These are phyloP conservation scores for Monilinia vaccinii-corymbosi DNA, from an alignment of 2,329 filamentous ascomycete species.

Conservation along the genomic window DNA sequence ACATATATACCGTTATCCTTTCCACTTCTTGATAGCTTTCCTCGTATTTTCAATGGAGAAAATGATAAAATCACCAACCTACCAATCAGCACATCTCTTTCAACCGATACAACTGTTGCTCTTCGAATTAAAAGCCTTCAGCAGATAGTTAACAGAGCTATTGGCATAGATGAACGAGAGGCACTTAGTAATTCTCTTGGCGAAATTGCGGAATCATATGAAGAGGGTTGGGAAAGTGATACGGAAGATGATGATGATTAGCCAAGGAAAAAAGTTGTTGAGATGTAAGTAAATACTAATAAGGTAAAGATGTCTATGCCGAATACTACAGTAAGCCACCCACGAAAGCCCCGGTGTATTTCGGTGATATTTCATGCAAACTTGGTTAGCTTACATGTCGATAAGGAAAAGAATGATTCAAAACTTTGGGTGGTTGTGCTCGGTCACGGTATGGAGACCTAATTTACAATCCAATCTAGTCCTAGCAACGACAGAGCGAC, in stretches of 20 bases:
- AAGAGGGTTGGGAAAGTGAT: constrained; percentile 77
- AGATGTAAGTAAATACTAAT: not conserved
- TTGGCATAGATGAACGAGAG: constrained; percentile 74
- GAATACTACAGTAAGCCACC: constrained; percentile 1
- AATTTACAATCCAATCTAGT: not conserved
- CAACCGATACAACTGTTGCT: constrained; percentile 67
- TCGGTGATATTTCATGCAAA: not conserved
- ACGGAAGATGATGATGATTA: constrained; percentile 57
- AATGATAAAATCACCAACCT: constrained; percentile 33
- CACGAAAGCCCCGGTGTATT: not conserved
- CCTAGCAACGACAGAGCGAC: not conserved
- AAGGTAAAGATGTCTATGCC: not conserved
- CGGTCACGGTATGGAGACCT: not conserved
- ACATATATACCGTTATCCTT: constrained; percentile 47
- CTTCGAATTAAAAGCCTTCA: constrained; percentile 58
- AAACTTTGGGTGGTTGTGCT: not conserved
- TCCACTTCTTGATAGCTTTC: constrained; percentile 77
- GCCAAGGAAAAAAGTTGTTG: not conserved
- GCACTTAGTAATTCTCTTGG: constrained; percentile 70
- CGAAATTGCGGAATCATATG: constrained; percentile 78
- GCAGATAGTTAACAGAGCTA: constrained; percentile 50
- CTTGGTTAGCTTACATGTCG: not conserved
- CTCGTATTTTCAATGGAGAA: constrained; percentile 53
- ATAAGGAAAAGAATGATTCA: not conserved
- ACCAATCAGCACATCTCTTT: constrained; percentile 51